phyloP scores from a whole-genome alignment of 768 basidiomycete genomes.

The Lentinus brumalis region DNA sequence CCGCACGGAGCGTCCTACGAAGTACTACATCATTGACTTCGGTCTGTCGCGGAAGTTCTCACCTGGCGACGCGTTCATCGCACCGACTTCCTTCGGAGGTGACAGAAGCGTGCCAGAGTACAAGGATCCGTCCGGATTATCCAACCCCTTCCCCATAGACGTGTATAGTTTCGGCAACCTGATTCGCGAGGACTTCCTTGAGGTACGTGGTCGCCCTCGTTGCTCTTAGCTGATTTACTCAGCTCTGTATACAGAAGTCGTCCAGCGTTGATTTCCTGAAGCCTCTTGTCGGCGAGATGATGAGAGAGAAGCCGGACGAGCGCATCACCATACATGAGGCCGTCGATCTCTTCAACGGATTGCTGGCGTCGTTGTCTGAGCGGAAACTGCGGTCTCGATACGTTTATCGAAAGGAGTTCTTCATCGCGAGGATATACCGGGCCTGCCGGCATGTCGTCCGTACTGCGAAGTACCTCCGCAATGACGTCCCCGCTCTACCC shows the following conservation, averaged over 20 bases:
- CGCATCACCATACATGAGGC: slow-evolving; percentile 26
- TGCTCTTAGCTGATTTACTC: not conserved
- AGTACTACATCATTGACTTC: slow-evolving; percentile 23
- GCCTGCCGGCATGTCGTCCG: not conserved
- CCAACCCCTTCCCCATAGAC: slow-evolving; percentile 25
- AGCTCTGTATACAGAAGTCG: not conserved
- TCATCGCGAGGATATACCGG: not conserved
- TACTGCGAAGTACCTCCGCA: not conserved
- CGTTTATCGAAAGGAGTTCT: not conserved
- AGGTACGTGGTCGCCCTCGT: slow-evolving; percentile 9
- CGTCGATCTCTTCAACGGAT: not conserved
- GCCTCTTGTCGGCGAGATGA: slow-evolving; percentile 30
- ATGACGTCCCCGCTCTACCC: too few species aligned
- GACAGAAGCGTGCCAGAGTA: slow-evolving; percentile 26
- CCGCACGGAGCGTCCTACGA: slow-evolving; percentile 36
- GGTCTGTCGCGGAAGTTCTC: slow-evolving; percentile 13
- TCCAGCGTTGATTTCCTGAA: slow-evolving; percentile 28
- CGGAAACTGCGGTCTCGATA: not conserved
- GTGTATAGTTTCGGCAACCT: slow-evolving; percentile 26
- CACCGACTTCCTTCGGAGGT: slow-evolving; percentile 10
- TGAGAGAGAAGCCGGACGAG: slow-evolving; percentile 23
- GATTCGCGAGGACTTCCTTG: slow-evolving; percentile 12
- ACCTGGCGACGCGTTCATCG: slow-evolving; percentile 1
- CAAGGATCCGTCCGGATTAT: not conserved
- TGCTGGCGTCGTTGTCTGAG: not conserved